phyloP scores from a whole-genome alignment of 2,329 filamentous ascomycete genomes.

The Phymatotrichopsis omnivora region DNA sequence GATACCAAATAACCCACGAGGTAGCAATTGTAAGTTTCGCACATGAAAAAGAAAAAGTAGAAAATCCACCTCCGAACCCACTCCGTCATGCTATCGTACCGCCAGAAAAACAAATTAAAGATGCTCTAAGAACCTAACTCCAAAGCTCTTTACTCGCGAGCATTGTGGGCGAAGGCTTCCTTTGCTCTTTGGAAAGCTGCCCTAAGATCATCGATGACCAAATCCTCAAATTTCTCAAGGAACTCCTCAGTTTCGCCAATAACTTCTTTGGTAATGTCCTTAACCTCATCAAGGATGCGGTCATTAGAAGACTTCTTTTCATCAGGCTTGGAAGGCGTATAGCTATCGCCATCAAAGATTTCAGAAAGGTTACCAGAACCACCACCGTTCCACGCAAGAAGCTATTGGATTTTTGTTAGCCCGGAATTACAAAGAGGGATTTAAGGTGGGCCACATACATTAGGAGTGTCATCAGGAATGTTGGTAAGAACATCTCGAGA shows the following conservation, averaged over 20 bases:
- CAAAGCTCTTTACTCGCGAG: constrained; percentile 9
- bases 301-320: constrained; percentile 41
- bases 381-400: constrained; percentile 98
- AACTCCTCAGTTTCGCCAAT: constrained; percentile 41
- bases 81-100: no score
- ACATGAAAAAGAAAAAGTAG: no score
- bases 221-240: constrained; percentile 52
- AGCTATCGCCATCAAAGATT: constrained; percentile 65
- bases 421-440: background rate
- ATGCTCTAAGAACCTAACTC: no score
- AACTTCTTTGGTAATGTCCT: constrained; percentile 36
- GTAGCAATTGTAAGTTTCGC: no score
- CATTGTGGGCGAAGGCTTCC: constrained; percentile 19
- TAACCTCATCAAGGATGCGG: constrained; percentile 42
- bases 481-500: constrained; percentile 69
- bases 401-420: constrained; percentile 34
- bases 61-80: no score
- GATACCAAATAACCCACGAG: no score
- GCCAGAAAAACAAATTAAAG: no score
- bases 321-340: constrained; percentile 40
- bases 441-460: constrained; percentile 44
- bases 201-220: constrained; percentile 23
- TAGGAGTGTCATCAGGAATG: constrained; percentile 76
- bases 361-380: constrained; percentile 82
- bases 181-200: constrained; percentile 25